Evolutionary conservation across 331 rosid genomes (phyloP).

Genomic region (Quercus lobata): DNA sequence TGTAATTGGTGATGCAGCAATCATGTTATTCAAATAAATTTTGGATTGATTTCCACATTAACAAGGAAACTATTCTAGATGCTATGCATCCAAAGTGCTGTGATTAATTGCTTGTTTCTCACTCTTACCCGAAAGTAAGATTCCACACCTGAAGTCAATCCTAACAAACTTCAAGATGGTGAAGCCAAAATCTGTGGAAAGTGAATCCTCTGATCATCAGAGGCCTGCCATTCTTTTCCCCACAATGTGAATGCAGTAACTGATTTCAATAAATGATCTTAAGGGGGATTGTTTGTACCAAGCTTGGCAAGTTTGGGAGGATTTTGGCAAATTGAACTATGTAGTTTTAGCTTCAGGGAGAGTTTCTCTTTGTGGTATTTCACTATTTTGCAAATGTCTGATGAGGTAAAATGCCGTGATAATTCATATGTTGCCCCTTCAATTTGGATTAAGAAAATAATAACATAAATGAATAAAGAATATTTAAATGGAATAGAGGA

Average conservation of each 20-base stretch:
- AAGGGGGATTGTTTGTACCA: slow-evolving; percentile 72
- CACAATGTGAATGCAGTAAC: no score
- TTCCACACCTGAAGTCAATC: no score
- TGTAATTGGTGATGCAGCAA: not conserved
- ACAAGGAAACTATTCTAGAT: not conserved
- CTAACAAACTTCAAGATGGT: no score
- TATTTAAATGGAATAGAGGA: no score
- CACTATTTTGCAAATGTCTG: slow-evolving; percentile 26
- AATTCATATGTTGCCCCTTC: slow-evolving; percentile 31
- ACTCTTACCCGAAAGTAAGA: no score
- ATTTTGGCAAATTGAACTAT: slow-evolving; percentile 38
- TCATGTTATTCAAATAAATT: not conserved
- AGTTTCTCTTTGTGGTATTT: slow-evolving; percentile 57
- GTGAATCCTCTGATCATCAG: no score
- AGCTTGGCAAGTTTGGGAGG: slow-evolving; percentile 33
- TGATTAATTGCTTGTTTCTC: not conserved
- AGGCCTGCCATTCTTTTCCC: no score
- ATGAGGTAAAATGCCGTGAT: slow-evolving; percentile 69
- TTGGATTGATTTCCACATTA: not conserved
- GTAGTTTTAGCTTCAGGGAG: slow-evolving; percentile 54
- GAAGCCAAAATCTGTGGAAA: no score
- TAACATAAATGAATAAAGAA: no score
- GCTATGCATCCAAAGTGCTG: not conserved
- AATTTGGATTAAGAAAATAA: not conserved
- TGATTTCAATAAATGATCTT: no score